Evolutionary conservation across 176 grass and related monocot species (phyloP).

Genomic region (Eragrostis nindensis): DNA sequence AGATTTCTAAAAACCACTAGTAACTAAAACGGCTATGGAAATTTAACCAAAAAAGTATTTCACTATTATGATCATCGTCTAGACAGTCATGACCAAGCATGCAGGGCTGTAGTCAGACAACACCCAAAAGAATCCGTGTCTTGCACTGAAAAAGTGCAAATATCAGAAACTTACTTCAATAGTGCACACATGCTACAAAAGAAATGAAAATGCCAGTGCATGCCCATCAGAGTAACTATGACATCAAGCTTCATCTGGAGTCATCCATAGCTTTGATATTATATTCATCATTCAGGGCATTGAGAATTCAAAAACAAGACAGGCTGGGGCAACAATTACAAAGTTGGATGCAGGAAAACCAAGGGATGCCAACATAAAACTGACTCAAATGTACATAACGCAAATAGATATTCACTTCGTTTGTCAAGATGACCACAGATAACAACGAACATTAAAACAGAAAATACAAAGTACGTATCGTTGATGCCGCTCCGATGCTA

Average conservation of each 20-base stretch:
- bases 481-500: background rate
- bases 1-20: background rate
- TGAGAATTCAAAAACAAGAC: background rate
- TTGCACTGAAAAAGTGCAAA: background rate
- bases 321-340: background rate
- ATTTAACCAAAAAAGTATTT: background rate
- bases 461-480: background rate
- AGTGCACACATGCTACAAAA: background rate
- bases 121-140: too few species aligned
- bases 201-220: slow-evolving; percentile 7
- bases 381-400: background rate
- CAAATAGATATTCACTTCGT: background rate
- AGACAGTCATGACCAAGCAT: too few species aligned
- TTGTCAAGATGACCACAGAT: background rate
- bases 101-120: too few species aligned
- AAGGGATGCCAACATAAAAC: background rate
- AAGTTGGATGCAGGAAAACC: background rate
- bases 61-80: background rate
- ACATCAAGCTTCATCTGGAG: slow-evolving; percentile 56
- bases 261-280: slow-evolving; percentile 50
- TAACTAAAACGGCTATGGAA: background rate
- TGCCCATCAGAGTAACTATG: slow-evolving; percentile 67
- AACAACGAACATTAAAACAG: background rate
- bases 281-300: slow-evolving; percentile 49
- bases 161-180: background rate